Conservation (phyloP, 2,329 filamentous ascomycete genomes). For the Penicillium sp. region DNA sequence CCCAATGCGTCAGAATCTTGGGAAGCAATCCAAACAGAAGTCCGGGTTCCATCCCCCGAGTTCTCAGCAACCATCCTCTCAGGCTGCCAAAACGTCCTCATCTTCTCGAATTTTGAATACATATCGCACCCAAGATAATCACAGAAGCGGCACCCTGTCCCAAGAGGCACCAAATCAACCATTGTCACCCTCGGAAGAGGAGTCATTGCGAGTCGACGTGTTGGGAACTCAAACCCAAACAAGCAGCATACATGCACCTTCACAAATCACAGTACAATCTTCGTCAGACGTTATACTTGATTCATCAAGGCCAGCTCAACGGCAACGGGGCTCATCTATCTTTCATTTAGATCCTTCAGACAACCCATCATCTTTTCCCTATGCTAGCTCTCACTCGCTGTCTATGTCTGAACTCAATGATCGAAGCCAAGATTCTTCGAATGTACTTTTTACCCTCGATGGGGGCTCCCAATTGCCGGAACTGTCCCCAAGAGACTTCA, state of each 20-base stretch:
- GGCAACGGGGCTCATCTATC: constrained; percentile 14
- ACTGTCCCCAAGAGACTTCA: constrained; percentile 2
- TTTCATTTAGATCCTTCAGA: constrained; percentile 9
- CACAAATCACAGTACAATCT: constrained; percentile 18
- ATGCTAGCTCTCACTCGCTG: constrained; percentile 20
- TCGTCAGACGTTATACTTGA: constrained; percentile 23
- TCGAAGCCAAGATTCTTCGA: constrained; percentile 5
- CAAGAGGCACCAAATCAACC: constrained; percentile 16
- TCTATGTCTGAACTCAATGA: constrained; percentile 6
- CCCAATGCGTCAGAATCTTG: constrained; percentile 8
- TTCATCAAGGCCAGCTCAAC: constrained; percentile 24
- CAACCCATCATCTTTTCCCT: constrained; percentile 19
- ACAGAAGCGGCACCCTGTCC: constrained; percentile 16
- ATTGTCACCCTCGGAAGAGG: background rate
- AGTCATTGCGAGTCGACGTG: constrained; percentile 15
- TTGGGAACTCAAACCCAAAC: constrained; percentile 28
- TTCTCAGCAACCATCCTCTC: constrained; percentile 21
- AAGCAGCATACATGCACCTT: constrained; percentile 16
- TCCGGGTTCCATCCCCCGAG: background rate
- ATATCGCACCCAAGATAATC: constrained; percentile 27
- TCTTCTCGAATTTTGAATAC: constrained; percentile 38
- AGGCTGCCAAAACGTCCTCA: constrained; percentile 32
- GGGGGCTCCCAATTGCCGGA: background rate
- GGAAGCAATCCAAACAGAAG: background rate
- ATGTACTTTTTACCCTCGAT: background rate